phyloP scores from a whole-genome alignment of 176 grass and related monocot species.

The Guadua angustifolia region DNA sequence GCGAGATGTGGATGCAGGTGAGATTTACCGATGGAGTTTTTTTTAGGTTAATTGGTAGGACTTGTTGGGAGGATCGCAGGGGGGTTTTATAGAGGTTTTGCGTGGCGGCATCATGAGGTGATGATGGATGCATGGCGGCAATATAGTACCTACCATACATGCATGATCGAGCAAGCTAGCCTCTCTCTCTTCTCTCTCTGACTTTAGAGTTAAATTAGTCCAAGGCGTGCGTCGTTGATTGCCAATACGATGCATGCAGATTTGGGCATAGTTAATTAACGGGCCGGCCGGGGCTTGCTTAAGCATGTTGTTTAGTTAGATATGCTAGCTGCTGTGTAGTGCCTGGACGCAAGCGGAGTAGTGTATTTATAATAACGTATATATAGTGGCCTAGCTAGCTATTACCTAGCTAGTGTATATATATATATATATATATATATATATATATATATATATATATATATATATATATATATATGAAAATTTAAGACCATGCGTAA shows the following conservation, averaged over 20 bases:
- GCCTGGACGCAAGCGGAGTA: not conserved
- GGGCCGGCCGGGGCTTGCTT: not conserved
- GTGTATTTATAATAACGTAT: not conserved
- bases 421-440: no score
- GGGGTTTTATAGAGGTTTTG: no score
- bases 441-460: no score
- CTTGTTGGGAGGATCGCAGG: no score
- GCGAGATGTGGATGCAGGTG: not conserved
- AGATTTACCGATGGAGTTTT: not conserved
- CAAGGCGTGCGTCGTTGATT: not conserved
- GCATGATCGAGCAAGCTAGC: constrained; percentile 40
- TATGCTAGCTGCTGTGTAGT: not conserved
- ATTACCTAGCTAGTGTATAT: not conserved
- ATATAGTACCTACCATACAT: no score
- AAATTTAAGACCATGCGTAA: not conserved
- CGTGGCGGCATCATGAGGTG: not conserved
- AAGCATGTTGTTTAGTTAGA: constrained; percentile 18
- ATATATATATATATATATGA: no score
- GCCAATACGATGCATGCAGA: not conserved
- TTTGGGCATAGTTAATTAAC: not conserved
- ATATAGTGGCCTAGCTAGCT: no score
- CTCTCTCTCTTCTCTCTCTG: not conserved
- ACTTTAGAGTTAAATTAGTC: constrained; percentile 15
- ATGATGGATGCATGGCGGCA: constrained; percentile 40
- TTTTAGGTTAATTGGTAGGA: constrained; percentile 28